Conservation (phyloP, 202 grass and related monocot species). For the Zizania palustris region DNA sequence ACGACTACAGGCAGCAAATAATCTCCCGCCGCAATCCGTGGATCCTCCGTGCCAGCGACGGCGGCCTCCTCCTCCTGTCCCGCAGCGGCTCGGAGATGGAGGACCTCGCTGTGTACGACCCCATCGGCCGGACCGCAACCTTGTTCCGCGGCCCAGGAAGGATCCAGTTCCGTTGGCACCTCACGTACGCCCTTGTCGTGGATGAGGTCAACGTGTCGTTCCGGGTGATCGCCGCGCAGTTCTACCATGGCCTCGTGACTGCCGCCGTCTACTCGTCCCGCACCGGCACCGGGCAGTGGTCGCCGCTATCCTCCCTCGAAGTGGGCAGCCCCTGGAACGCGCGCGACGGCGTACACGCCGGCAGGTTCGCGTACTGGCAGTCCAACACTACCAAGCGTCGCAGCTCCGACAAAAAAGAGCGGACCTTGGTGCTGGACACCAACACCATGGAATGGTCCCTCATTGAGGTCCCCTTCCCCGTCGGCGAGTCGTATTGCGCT, state of each 20-base stretch:
- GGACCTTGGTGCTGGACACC: conserved; percentile 26
- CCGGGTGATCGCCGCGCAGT: not conserved
- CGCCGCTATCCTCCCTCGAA: not conserved
- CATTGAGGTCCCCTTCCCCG: not conserved
- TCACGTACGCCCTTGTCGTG: conserved; percentile 1
- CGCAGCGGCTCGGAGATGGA: not conserved
- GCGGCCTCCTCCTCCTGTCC: conserved; percentile 34
- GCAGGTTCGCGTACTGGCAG: conserved; percentile 35
- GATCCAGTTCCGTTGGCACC: too few relatives aligned
- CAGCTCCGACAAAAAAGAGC: not conserved
- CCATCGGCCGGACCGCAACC: conserved; percentile 11
- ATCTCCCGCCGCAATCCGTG: too few relatives aligned
- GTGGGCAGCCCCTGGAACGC: too few relatives aligned
- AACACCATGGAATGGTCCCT: conserved; percentile 34
- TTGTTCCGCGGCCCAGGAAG: not conserved
- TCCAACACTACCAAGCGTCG: not conserved
- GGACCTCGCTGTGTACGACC: conserved; percentile 32
- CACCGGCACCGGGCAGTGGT: conserved; percentile 25
- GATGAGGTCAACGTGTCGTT: conserved; percentile 30
- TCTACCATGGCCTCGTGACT: accelerated
- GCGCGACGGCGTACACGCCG: conserved; percentile 11
- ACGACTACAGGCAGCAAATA: too few relatives aligned
- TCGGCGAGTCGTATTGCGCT: conserved; percentile 26
- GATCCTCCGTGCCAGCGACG: conserved; percentile 24
- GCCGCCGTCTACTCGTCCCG: conserved; percentile 16